A percentile compares a stretch with the other conserved stretches of the same genome.
These are phyloP conservation scores for Acacia pycnantha DNA, from an alignment of 331 rosid genomes.

Conservation along the genomic window DNA sequence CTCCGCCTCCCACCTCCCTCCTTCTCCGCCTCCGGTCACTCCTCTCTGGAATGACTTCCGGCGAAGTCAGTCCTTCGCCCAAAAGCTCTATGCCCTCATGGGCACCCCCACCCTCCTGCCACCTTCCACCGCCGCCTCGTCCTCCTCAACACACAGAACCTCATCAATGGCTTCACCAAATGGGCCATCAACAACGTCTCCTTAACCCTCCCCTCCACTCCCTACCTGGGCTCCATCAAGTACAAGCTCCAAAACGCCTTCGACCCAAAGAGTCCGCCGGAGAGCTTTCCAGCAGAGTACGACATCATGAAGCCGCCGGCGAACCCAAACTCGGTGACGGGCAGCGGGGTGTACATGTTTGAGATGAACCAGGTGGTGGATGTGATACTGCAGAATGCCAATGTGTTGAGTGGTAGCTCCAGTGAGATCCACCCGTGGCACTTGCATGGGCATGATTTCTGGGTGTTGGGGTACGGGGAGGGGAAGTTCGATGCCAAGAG, in stretches of 20 bases:
- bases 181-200: conserved; percentile 73
- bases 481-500: conserved; percentile 41
- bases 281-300: conserved; percentile 31
- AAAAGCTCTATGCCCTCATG: conserved; percentile 37
- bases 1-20: conserved; percentile 42
- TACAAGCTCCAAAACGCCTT: conserved; percentile 30
- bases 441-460: conserved; percentile 74
- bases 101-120: conserved; percentile 42
- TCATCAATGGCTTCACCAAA: conserved; percentile 42
- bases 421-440: conserved; percentile 68
- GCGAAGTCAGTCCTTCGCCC: conserved; percentile 43
- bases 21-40: conserved; percentile 48
- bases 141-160: conserved; percentile 73
- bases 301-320: conserved; percentile 46
- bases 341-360: conserved; percentile 47
- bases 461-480: conserved; percentile 60
- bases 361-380: conserved; percentile 41
- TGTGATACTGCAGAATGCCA: conserved; percentile 64
- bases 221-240: conserved; percentile 57
- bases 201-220: conserved; percentile 48
- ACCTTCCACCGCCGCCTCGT: conserved; percentile 35
- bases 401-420: conserved; percentile 9
- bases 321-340: conserved; percentile 30
- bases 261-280: conserved; percentile 38
- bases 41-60: conserved; percentile 55